Base-by-base conservation (phyloP, 2,329 filamentous ascomycete species). In the Aspergillus fumigatus region DNA sequence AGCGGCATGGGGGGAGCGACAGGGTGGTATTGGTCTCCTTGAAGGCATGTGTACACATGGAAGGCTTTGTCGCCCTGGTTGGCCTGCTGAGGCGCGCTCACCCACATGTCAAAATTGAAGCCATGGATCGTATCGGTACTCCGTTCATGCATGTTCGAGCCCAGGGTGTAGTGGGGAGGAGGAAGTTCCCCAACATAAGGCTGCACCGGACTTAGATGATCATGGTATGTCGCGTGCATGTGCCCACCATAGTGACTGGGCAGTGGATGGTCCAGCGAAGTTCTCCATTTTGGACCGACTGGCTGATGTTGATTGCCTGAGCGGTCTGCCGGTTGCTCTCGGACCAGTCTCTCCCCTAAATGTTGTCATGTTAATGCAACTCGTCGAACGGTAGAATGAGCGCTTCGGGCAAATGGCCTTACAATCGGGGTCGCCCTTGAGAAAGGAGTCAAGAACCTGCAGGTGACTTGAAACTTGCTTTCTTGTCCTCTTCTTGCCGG, bases 401-500 rank as follows among this genome's bases (percentile, higher is more conserved):
- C 40, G 38, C 51, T 7, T 7, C 17, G 25, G 8, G 47, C 27
- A 43, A 40, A n/a, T 2, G 26, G 48, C 70, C 78, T 75, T 69
- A 83, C 82, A 82, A 57, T 77, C 73, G 27, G 79, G 77, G 58
- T 83, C 78, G 4, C 78, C 75, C 59, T 77, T 75, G 40, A 86
- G 72, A 57, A 83, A 80, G 11, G 77, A 78, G 67, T 84, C 84
- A 21, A 87, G 73, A 2, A 86, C 83, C 68, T 87, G 84, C 26
- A 86, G 79, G 65, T 87, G 84, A 63, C 84, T 87, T 0, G 84
- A 86, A 4, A 87, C 81, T 65, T 86, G 82, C 67, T 87, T 87
- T 51, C 84, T 76, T 17, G 70, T 72, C 53, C 84, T 75, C 26
- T 64, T 66, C 55, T 79, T 79, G 23, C 83, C 82, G 6, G 83